Percentiles rank a stretch among this genome's conserved stretches.
phyloP scores from a whole-genome alignment of 2,329 filamentous ascomycete species.

The Neonectria magnoliae region DNA sequence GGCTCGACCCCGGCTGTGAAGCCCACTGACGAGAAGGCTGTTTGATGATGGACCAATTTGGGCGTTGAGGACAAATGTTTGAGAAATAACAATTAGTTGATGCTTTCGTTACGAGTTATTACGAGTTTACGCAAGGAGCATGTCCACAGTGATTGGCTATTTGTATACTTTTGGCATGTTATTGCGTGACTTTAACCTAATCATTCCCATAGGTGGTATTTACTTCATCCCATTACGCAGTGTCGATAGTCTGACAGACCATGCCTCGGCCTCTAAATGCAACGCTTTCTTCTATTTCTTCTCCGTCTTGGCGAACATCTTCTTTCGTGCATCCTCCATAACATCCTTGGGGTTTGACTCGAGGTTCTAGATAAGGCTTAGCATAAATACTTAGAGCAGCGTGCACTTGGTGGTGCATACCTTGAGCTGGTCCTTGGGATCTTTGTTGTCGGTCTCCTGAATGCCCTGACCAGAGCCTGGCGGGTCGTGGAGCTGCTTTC shows the following conservation, averaged over 20 bases:
- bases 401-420: constrained; percentile 46
- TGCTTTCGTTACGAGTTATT: constrained; percentile 33
- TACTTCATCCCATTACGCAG: background rate
- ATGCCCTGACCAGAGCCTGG: constrained; percentile 68
- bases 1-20: constrained; percentile 35
- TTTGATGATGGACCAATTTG: constrained; percentile 17
- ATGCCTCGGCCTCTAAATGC: background rate
- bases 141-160: constrained; percentile 28
- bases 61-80: constrained; percentile 11
- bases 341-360: constrained; percentile 73
- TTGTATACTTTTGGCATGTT: no score
- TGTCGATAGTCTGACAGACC: no score
- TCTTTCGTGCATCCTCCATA: constrained; percentile 68
- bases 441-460: constrained; percentile 56
- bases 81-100: background rate
- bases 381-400: constrained; percentile 4
- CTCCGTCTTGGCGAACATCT: constrained; percentile 67
- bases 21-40: constrained; percentile 40
- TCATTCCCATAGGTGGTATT: background rate
- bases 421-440: constrained; percentile 62
- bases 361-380: constrained; percentile 53
- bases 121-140: constrained; percentile 36
- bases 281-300: constrained; percentile 21
- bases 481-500: constrained; percentile 69
- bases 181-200: background rate